Conservation (phyloP, 306 rosid species). For the Senna siamea region DNA sequence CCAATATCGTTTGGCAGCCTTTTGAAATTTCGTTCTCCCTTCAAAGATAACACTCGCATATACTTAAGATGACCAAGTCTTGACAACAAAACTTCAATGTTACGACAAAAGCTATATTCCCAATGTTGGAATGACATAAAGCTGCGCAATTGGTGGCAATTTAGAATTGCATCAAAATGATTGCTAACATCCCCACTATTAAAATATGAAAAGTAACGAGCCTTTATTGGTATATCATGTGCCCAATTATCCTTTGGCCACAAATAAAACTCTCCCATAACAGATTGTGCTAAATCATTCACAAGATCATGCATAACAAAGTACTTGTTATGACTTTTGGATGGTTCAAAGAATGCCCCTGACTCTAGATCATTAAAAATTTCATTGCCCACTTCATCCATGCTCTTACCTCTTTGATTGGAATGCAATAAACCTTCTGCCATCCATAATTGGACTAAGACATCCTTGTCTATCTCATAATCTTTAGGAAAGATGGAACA, state of each 20-base stretch:
- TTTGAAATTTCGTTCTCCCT: rapidly evolving
- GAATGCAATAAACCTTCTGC: slow-evolving; percentile 7
- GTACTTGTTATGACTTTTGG: neutral
- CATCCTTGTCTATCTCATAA: neutral
- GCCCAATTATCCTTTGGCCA: neutral
- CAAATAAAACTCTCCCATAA: neutral
- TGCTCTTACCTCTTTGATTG: neutral
- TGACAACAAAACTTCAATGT: too few relatives aligned
- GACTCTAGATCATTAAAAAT: slow-evolving; percentile 21
- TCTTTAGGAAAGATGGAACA: slow-evolving; percentile 7
- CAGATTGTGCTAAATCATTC: slow-evolving; percentile 31
- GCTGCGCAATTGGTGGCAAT: neutral
- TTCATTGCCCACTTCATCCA: slow-evolving; percentile 1
- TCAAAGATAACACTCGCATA: neutral
- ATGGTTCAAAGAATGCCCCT: slow-evolving; percentile 33
- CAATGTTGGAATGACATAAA: neutral
- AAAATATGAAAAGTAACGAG: slow-evolving; percentile 3
- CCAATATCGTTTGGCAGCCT: slow-evolving; percentile 4
- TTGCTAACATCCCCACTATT: rapidly evolving
- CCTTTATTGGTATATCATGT: neutral
- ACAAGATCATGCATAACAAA: neutral
- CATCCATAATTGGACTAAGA: neutral
- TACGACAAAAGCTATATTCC: too few relatives aligned
- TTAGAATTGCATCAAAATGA: neutral
- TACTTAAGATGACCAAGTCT: neutral